Percentiles rank a stretch among this genome's conserved stretches.
Conservation (phyloP, 352 stramenopile genomes). For the Phytophthora pisi region DNA sequence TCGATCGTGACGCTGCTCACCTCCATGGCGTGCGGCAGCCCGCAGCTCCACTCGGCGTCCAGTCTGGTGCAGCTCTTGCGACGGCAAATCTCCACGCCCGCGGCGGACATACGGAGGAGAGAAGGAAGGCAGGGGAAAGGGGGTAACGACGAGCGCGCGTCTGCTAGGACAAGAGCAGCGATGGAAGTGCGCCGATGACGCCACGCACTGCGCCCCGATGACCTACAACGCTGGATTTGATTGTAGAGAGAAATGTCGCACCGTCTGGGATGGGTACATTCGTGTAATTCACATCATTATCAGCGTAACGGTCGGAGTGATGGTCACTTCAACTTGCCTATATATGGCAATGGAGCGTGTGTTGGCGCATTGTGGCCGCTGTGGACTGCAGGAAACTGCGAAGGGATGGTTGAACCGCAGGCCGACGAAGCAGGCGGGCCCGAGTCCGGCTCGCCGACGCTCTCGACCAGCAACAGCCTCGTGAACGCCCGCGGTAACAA, state of each 20-base stretch:
- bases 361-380: neutral
- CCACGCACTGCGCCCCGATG: conserved; percentile 4
- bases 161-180: too few relatives aligned
- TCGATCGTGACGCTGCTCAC: conserved; percentile 36
- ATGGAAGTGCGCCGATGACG: conserved; percentile 3
- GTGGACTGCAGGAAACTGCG: neutral
- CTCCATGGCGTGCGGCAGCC: conserved; percentile 34
- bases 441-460: conserved; percentile 1
- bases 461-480: conserved; percentile 18
- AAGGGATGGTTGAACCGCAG: conserved; percentile 21
- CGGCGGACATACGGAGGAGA: conserved; percentile 21
- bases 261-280: conserved; percentile 16
- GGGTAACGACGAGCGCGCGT: neutral
- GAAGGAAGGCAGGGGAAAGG: neutral
- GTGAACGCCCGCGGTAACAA: conserved; percentile 17
- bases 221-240: neutral
- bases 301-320: conserved; percentile 15
- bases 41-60: conserved; percentile 43
- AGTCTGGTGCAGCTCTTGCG: conserved; percentile 38
- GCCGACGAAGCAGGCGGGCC: neutral
- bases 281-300: conserved; percentile 16
- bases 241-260: conserved; percentile 12
- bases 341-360: conserved; percentile 7
- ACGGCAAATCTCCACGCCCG: conserved; percentile 28
- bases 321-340: conserved; percentile 37